Percentiles rank a stretch among this genome's conserved stretches.
phyloP scores from a whole-genome alignment of 2,329 filamentous ascomycete genomes.

The Venturia asperata region DNA sequence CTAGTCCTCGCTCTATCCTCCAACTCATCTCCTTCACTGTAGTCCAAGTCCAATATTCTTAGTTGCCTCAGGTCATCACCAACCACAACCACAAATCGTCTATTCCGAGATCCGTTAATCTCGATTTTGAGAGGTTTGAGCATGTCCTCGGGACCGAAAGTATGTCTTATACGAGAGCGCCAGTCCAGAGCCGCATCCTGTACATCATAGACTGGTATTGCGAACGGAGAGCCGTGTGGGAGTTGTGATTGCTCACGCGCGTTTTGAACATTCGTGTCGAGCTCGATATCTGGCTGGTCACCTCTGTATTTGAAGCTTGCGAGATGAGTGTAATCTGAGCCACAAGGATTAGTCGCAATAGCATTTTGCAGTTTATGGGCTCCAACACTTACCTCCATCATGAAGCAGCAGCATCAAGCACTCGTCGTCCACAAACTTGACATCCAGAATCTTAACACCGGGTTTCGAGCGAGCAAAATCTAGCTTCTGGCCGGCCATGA shows the following conservation, averaged over 20 bases:
- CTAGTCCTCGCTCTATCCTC: slow-evolving; percentile 24
- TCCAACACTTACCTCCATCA: slow-evolving; percentile 26
- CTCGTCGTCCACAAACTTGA: slow-evolving; percentile 61
- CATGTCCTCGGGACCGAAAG: slow-evolving; percentile 37
- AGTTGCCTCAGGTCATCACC: slow-evolving; percentile 49
- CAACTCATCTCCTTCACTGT: slow-evolving; percentile 24
- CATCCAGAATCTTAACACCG: slow-evolving; percentile 47
- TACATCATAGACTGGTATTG: background rate
- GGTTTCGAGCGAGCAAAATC: slow-evolving; percentile 30
- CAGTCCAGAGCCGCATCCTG: background rate
- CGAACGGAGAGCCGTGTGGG: background rate
- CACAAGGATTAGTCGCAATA: background rate
- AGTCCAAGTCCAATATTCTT: slow-evolving; percentile 50
- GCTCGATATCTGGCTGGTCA: background rate
- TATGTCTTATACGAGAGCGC: slow-evolving; percentile 12
- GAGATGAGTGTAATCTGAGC: slow-evolving; percentile 31
- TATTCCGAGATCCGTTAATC: slow-evolving; percentile 49
- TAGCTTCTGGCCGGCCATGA: slow-evolving; percentile 46
- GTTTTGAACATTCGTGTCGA: background rate
- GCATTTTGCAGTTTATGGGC: slow-evolving; percentile 20
- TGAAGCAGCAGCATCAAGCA: slow-evolving; percentile 54
- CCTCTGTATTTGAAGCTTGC: slow-evolving; percentile 25
- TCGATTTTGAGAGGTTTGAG: slow-evolving; percentile 46
- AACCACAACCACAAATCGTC: slow-evolving; percentile 48
- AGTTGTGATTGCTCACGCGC: slow-evolving; percentile 8